Evolutionary conservation across 2,329 filamentous ascomycete genomes (phyloP), one percentile per base, ranked within the genome.

Genomic region (Phaeosphaeria sp.): DNA sequence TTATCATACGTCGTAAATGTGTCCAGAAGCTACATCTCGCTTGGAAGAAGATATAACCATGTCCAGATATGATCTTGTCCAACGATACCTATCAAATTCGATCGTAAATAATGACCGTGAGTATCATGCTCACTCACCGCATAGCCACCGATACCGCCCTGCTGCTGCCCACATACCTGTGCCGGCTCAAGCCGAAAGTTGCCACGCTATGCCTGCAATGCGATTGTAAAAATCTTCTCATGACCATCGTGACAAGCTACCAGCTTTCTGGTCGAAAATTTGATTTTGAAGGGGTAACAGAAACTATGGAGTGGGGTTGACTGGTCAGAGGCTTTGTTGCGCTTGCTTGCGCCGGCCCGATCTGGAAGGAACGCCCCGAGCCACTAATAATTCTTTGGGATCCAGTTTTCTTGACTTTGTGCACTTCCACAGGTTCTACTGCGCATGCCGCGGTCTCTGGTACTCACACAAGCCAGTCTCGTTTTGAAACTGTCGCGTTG

Each of bases 281-380:
- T 55, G 36, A 36, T 74, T 74, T 74, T 66, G 51, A 53, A 53
- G 51, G 51, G 51, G 51, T 52, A 40, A 36, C 20, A 39, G 47
- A 49, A 49, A 49, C 22, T 24, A 22, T 13, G 17, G 36, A 39
- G 47, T 49, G 47, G 46, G 49, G 49, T 51, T 30, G 36, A 18
- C 4, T 43, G 17, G 49, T 51, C 36, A 27, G 22, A 40, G 25
- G 11, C 47, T 49, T 63, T 53, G 62, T 52, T 40, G 44, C 52
- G 25, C 44, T 43, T 45, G 47, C 25, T 24, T 51, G 53, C n/a
- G 30, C 58, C 65, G 60, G 65, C 56, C 60, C 60, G 59, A 65
- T 61, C 40, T 30, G 56, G 53, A 60, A 60, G 49, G 51, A 49
- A 58, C 42, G 30, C 58, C 56, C 57, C 52, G 53, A 46, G 56